Percentiles rank a stretch among this genome's conserved stretches.
These are phyloP conservation scores for Gigaspora rosea DNA, from an alignment of 192 early-diverging fungal genomes.

Conservation along the genomic window DNA sequence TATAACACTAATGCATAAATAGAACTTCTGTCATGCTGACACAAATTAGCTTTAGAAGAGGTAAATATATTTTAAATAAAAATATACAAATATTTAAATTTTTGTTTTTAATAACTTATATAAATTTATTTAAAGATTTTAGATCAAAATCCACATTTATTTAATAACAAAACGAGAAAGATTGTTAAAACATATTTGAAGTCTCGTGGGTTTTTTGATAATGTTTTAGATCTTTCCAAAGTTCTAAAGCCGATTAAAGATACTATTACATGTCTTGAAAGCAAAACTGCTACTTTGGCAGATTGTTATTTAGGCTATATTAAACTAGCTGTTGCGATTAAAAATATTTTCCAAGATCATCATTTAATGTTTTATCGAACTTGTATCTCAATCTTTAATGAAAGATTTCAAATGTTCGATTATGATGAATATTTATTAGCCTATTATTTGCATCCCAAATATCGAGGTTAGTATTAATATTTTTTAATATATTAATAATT, in stretches of 20 bases:
- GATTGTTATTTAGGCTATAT: too few species aligned
- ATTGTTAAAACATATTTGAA: neutral
- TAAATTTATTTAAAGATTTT: slow-evolving; percentile 1
- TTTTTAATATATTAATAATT: neutral
- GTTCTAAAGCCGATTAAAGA: neutral
- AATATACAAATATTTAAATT: neutral
- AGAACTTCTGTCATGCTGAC: too few species aligned
- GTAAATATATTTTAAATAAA: neutral
- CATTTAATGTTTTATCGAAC: too few species aligned
- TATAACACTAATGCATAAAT: too few species aligned
- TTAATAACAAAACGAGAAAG: neutral
- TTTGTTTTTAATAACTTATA: neutral
- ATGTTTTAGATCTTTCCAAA: neutral
- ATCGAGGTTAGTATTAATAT: neutral
- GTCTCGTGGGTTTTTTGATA: neutral
- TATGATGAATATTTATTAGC: neutral
- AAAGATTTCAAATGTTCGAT: neutral
- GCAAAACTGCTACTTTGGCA: too few species aligned
- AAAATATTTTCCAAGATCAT: too few species aligned
- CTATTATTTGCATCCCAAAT: neutral
- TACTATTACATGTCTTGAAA: too few species aligned
- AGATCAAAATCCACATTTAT: neutral
- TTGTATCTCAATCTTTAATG: neutral
- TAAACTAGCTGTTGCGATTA: too few species aligned
- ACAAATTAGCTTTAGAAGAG: neutral